phyloP scores from a whole-genome alignment of 139 green algal species.

The Chlamydomonas schloesseri region DNA sequence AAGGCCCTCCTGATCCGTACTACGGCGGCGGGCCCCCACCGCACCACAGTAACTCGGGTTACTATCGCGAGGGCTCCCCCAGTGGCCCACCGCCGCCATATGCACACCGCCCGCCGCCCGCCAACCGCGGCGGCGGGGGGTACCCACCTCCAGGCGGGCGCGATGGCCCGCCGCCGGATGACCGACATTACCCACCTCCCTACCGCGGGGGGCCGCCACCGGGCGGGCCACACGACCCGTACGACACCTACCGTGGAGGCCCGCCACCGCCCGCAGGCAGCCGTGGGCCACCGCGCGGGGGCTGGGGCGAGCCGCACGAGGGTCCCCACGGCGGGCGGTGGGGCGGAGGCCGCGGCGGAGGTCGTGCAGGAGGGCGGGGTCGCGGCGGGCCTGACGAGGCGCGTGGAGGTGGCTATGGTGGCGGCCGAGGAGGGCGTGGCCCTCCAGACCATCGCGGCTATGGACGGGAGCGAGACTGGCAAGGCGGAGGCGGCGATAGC shows the following conservation, averaged over 20 bases:
- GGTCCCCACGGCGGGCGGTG: not conserved
- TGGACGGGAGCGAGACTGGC: not conserved
- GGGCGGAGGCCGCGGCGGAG: not conserved
- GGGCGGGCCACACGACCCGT: not conserved
- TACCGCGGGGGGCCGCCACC: not conserved
- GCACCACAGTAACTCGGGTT: not conserved
- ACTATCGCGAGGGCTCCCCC: too few relatives aligned
- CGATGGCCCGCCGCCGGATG: constrained; percentile 14
- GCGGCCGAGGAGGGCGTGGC: not conserved
- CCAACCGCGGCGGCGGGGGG: not conserved
- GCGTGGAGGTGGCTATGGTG: not conserved
- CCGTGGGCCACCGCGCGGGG: not conserved
- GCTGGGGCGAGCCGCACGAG: not conserved
- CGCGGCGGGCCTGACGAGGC: not conserved
- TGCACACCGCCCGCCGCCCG: not conserved
- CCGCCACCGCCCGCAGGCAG: not conserved
- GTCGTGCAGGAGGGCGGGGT: not conserved
- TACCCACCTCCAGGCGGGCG: not conserved
- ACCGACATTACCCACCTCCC: not conserved
- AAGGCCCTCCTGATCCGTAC: not conserved
- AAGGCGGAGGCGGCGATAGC: not conserved
- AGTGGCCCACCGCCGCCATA: too few relatives aligned
- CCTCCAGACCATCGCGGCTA: not conserved
- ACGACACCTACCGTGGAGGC: constrained; percentile 9
- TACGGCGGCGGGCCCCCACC: not conserved